These are phyloP conservation scores for Torulaspora gathmanii DNA, from an alignment of 805 yeast genomes.

Conservation along the genomic window DNA sequence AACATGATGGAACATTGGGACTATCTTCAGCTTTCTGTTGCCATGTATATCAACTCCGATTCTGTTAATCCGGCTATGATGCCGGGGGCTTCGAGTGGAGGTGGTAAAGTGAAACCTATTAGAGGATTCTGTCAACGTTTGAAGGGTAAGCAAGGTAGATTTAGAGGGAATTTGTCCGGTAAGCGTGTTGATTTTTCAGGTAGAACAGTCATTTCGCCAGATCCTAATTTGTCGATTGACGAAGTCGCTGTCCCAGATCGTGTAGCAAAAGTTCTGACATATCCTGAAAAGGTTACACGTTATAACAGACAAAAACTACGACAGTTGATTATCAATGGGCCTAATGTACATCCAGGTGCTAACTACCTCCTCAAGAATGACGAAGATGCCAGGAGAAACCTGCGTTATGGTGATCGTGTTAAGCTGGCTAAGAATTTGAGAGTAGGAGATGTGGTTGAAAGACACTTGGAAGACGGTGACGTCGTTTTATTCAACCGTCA, in stretches of 20 bases:
- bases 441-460: constrained; percentile 90
- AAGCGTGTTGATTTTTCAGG: constrained; percentile 98
- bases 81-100: constrained; percentile 57
- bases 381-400: constrained; percentile 80
- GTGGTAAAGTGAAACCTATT: constrained; percentile 63
- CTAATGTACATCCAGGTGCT: constrained; percentile 92
- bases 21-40: constrained; percentile 87
- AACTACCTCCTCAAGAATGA: constrained; percentile 79
- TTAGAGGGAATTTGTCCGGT: constrained; percentile 96
- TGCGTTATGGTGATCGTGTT: constrained; percentile 80
- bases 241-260: constrained; percentile 98
- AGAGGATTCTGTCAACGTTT: constrained; percentile 95
- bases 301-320: constrained; percentile 80
- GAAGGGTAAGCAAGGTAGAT: constrained; percentile 98
- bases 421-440: constrained; percentile 71
- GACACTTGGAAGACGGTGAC: constrained; percentile 97
- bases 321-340: constrained; percentile 73
- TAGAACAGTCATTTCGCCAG: constrained; percentile 97
- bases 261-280: constrained; percentile 91
- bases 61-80: constrained; percentile 75
- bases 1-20: constrained; percentile 99
- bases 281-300: constrained; percentile 90
- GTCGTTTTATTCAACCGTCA: constrained; percentile 94
- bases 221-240: constrained; percentile 89
- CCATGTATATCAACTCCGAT: constrained; percentile 96